Base-by-base conservation (phyloP, 352 stramenopile genomes). In the Blastocystis sp. region DNA sequence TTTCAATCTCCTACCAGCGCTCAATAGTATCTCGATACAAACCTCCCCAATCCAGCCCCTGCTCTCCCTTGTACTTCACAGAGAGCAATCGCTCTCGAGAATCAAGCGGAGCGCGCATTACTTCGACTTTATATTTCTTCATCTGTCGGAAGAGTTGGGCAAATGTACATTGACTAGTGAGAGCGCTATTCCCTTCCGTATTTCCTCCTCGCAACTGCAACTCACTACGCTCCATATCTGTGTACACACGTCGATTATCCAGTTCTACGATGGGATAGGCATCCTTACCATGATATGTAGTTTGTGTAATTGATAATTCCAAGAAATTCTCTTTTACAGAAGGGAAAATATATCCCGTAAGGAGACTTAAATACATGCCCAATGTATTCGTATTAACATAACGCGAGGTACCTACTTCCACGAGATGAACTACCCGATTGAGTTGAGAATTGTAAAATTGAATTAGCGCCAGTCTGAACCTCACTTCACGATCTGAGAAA, bases 11-110 rank as follows among this genome's bases (percentile, higher is more conserved):
- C 15, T 37, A 80, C 69, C 77, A 88, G 0, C 77, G 77, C 22
- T 88, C 77, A 27, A 91, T 73, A 27, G 33, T 82, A 37, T 91
- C 89, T 19, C 88, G 51, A 40, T 90, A 91, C 37, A 91, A 33
- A 9, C 89, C 89, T 15, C 89, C 89, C 89, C 84, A 90, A 62
- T 91, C 89, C 13, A 91, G 35, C 2, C 89, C 89, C 22, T 91
- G 87, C 44, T 91, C 89, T 3, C 89, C 89, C 24, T 73, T 64
- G 64, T 90, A 91, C 33, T 89, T 76, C 69, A 91, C 89, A 44
- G 90, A 80, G 17, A 91, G 70, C 0, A 91, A 42, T 22, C 89
- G 60, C 6, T 91, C 89, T 13, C 62, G 68, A 4, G 48, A 9
- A 57, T 91, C 89, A 7, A 90, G 59, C 0, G 30, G 59, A 24